Conservation (phyloP, 2,329 filamentous ascomycete genomes). For the Magnaporthales sp. region DNA sequence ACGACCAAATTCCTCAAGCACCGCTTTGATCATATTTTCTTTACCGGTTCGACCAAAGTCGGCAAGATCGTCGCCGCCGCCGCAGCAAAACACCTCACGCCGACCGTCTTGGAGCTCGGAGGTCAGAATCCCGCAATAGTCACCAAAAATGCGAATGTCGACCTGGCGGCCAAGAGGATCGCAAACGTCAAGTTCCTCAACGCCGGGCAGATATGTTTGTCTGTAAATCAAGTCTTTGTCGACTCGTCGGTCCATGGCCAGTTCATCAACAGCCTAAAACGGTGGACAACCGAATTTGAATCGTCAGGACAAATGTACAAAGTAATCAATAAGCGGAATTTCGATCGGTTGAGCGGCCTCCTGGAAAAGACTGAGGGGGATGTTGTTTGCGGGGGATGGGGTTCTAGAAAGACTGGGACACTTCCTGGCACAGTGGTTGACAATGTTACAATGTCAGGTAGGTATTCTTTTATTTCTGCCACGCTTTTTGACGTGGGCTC, state of each 20-base stretch:
- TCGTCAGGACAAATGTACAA: constrained; percentile 16
- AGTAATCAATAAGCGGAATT: constrained; percentile 34
- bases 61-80: constrained; percentile 27
- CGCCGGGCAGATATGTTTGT: constrained; percentile 30
- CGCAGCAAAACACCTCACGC: constrained; percentile 35
- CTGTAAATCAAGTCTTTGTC: constrained; percentile 34
- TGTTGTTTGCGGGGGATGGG: constrained; percentile 24
- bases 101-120: constrained; percentile 33
- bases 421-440: constrained; percentile 29
- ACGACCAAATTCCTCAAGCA: constrained; percentile 25
- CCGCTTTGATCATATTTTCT: constrained; percentile 36
- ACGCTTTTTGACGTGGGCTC: not conserved
- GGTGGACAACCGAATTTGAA: constrained; percentile 23
- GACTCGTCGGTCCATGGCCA: constrained; percentile 27
- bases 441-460: constrained; percentile 17
- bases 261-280: constrained; percentile 24
- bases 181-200: constrained; percentile 32
- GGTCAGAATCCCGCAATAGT: constrained; percentile 36
- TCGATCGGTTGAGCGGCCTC: constrained; percentile 26
- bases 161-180: constrained; percentile 32
- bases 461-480: not conserved
- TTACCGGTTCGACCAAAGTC: constrained; percentile 29
- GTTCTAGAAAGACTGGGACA: constrained; percentile 18
- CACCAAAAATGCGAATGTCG: constrained; percentile 27
- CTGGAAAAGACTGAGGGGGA: constrained; percentile 25